Base-by-base conservation (phyloP, 2,329 filamentous ascomycete genomes). In the Malbranchea cinnamomea region DNA sequence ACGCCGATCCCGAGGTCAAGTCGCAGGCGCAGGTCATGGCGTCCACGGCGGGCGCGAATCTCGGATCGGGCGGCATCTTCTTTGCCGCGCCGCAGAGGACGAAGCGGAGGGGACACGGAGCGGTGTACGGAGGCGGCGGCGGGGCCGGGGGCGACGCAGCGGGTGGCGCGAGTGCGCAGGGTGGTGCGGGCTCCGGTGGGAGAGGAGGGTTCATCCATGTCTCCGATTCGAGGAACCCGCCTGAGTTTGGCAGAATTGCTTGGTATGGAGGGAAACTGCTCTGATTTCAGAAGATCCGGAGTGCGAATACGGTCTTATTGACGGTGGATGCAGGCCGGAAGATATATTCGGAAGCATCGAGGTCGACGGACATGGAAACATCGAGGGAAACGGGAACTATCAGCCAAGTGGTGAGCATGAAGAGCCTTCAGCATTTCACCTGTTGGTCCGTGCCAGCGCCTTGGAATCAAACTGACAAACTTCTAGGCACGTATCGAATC, bases 321-420 rank as follows among this genome's bases (percentile, higher is more conserved):
- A 6, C 5, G 11, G 21, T 16, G n/a, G 3, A 23, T 9, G 8
- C 16, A 61, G 59, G 47, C 71, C 71, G 0, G 71, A 76, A 45
- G 71, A 76, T 50, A 76, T 76, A 28, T 69, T 76, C 44, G 71
- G 71, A 9, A 74, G 69, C 40, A 45, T 76, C 14, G 71, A 76
- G 48, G 65, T 76, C 4, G 69, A 74, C 49, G 59, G 57, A 0
- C 39, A 60, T 11, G 71, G 71, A 2, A 50, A 56, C n/a, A 72
- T 75, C 47, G 66, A 63, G 25, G 60, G 55, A 0, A 54, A 59
- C 40, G 71, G 71, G 7, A 63, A 63, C 29, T 75, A 72, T 53
- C 70, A 74, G 49, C 51, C 61, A 17, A 70, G 65, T 47, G 71
- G 68, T 57, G 54, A 34, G 46, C n/a, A n/a, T n/a, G n/a, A n/a